Evolutionary conservation across 2,329 filamentous ascomycete species (phyloP), one percentile per base, ranked within the genome.

Genomic region (Colletotrichum cordylinicola): DNA sequence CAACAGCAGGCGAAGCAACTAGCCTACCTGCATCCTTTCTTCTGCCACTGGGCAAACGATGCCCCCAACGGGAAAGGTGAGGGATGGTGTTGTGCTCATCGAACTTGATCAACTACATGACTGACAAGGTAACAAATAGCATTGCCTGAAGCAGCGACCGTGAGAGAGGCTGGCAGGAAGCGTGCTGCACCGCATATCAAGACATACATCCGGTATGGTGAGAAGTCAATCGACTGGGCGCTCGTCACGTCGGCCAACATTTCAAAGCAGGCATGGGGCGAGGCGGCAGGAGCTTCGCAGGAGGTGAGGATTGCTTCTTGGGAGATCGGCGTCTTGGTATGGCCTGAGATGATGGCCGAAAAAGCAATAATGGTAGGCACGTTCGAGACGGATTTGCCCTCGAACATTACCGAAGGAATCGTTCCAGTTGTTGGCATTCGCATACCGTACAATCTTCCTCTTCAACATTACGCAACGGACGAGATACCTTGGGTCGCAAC

Each of bases 161-260:
- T 82, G 2, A 81, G 80, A 8, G 88, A 93, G 76, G 90, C 91
- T 10, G 92, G 93, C 2, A 88, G 94, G 70, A 87, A 91, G 64
- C 88, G 91, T 35, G 95, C 95, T 21, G 95, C 95, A 1, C 96
- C 96, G 0, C 96, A 98, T 79, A 94, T 98, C 82, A 98, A 98
- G 83, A 98, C 95, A 0, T 98, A 97, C 80, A 92, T 96, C 60
- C 91, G 94, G 6, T 96, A 89, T 78, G 84, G 86, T 69, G 78
- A 82, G n/a, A 80, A 85, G 21, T 83, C 85, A 0, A 92, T 98
- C 52, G 94, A 97, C 81, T 98, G 96, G 96, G 95, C 94, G 2
- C 88, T 98, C 78, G 83, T 98, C 3, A 98, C 95, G 0, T 97
- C 94, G n/a, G 95, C 96, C n/a, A 98, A 98, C 79, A 83, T 98